Base-by-base conservation (phyloP, 2,329 filamentous ascomycete species). In the Myrmaecium sp. region DNA sequence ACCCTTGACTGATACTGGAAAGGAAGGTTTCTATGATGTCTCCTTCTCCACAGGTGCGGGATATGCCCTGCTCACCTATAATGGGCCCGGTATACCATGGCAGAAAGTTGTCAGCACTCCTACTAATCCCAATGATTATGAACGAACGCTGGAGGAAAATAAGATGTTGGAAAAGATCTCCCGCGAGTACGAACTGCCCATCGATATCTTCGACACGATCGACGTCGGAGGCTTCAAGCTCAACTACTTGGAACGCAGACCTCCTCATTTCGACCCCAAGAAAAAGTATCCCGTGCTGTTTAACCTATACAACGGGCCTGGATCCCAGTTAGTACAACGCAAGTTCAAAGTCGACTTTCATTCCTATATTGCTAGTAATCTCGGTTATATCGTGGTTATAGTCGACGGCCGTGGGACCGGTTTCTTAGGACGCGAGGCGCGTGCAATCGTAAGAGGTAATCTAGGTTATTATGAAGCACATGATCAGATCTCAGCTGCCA, bases 281-380 rank as follows among this genome's bases (percentile, higher is more conserved):
- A 84, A 79, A 54, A 73, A 78, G 45, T 95, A 98, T 40, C 89
- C 89, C 0, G 83, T 98, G 1, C 66, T 98, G 4, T 98, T 98
- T 62, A 76, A 80, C 43, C 74, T 94, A 32, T 98, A 98, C 57
- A 86, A 81, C 14, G 89, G 89, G 0, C 89, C 89, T 0, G 81
- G 78, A n/a, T 94, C 83, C 11, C 91, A 98, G 48, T 69, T 68
- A 5, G 89, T 98, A 2, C 63, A 69, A 40, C 84, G 86, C 47
- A 66, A 54, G 30, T 98, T 94, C 55, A 53, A 50, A 6, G 71
- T 98, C 32, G 79, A 94, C 47, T 98, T 92, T 48, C 82, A 95
- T 46, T 69, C 81, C 5, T 95, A 89, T 46, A 60, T 94, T 21
- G 83, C 89, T 17, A 76, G 81, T 1, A 71, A 61, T 12, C 65